Evolutionary conservation across 805 yeast genomes (phyloP), one percentile per base, ranked within the genome.

Genomic region (Maudiozyma serrabonitensis): DNA sequence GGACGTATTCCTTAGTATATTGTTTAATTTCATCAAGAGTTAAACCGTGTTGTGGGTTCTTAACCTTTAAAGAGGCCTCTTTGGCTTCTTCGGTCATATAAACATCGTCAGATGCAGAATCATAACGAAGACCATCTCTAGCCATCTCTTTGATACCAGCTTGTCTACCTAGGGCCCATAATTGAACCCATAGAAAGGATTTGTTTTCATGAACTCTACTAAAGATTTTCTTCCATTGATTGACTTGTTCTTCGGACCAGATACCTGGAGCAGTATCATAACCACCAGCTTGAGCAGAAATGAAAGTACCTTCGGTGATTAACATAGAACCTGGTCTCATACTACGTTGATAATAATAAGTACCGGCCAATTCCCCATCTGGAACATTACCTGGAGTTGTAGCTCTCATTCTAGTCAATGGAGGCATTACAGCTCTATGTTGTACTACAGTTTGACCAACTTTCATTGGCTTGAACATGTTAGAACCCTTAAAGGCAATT

Each of bases 311-410:
- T 59, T 82, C 87, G 5, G 82, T 65, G 53, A 79, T 73, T 35
- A 81, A 54, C 50, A 82, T 61, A n/a, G 84, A 74, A 7, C 87
- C 87, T 16, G 76, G 75, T 46, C 64, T 62, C 41, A 63, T 57
- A 0, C 85, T 71, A 53, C 85, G 69, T 54, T 78, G 76, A 16
- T 59, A 68, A 56, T 82, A 82, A 62, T 81, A 79, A 50, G 72
- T 66, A n/a, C 63, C 57, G 52, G 71, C 66, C 44, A 75, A 67
- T 34, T 74, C 76, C 18, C 41, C 51, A 12, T 75, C 68, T 12
- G 78, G 71, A 23, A 65, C 61, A 54, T 64, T 64, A 18, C 69
- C 72, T 3, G 62, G 64, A 13, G 61, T 54, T 12, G 48, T 54
- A 32, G 70, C 69, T 52, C 78, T 67, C 53, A 56, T 50, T 54